A percentile compares a stretch with the other conserved stretches of the same genome.
Conservation (phyloP, 257 asterid genomes). For the Asclepias syriaca region DNA sequence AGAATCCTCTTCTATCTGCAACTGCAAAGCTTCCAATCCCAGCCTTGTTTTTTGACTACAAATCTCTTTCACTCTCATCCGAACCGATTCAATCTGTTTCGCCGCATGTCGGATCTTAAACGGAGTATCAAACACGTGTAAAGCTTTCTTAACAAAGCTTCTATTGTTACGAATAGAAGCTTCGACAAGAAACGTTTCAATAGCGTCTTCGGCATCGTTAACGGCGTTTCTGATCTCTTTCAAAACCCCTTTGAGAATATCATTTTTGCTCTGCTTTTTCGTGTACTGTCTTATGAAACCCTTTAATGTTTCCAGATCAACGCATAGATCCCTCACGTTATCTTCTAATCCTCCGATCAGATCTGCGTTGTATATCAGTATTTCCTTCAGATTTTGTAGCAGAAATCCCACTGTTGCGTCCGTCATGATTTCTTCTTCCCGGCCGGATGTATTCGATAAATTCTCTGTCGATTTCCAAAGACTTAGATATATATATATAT, state of each 20-base stretch:
- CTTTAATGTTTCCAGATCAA: constrained; percentile 34
- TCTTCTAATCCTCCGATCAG: constrained; percentile 28
- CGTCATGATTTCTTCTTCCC: constrained; percentile 1
- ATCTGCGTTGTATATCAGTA: constrained; percentile 19
- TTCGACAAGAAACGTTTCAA: constrained; percentile 10
- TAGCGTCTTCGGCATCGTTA: constrained; percentile 32
- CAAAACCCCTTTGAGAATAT: constrained; percentile 14
- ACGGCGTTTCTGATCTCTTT: constrained; percentile 28
- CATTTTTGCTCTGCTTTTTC: constrained; percentile 13
- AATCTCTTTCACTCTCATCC: constrained; percentile 26
- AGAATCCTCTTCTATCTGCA: constrained; percentile 11
- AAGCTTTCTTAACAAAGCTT: constrained; percentile 16
- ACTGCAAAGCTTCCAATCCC: constrained; percentile 11
- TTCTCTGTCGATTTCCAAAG: no score
- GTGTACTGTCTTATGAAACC: constrained; percentile 26
- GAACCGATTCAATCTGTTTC: constrained; percentile 29
- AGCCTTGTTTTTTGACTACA: constrained; percentile 13
- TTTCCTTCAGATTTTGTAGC: constrained; percentile 33
- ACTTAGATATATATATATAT: no score
- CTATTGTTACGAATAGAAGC: background rate
- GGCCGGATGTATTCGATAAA: background rate
- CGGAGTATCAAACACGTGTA: constrained; percentile 17
- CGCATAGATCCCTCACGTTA: constrained; percentile 32
- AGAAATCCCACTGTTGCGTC: constrained; percentile 29
- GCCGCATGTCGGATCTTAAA: constrained; percentile 23